These are phyloP conservation scores for Penicillium sp. DNA, from an alignment of 2,329 filamentous ascomycete species.

Conservation along the genomic window DNA sequence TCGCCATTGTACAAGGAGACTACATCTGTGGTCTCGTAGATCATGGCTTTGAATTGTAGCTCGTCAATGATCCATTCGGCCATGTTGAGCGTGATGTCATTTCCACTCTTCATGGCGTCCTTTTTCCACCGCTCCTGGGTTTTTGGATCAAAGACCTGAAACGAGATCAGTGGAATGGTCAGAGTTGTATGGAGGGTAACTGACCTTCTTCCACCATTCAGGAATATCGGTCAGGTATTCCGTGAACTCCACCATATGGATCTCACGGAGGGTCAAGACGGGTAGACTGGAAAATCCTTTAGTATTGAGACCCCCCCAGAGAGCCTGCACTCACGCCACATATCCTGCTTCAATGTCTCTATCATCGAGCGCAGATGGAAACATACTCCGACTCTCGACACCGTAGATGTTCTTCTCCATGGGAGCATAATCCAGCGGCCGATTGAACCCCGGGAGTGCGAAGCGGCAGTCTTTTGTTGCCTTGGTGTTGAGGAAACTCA, in stretches of 20 bases:
- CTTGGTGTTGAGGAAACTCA: conserved; percentile 5
- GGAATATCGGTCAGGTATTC: conserved; percentile 43
- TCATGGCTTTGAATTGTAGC: conserved; percentile 51
- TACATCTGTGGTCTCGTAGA: conserved; percentile 43
- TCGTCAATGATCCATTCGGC: conserved; percentile 47
- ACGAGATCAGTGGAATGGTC: neutral
- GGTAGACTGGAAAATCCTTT: conserved; percentile 23
- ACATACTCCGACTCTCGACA: conserved; percentile 29
- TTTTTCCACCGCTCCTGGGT: conserved; percentile 34
- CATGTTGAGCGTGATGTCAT: conserved; percentile 38
- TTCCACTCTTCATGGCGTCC: conserved; percentile 21
- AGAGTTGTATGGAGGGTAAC: neutral
- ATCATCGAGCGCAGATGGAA: conserved; percentile 36
- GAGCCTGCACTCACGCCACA: conserved; percentile 23
- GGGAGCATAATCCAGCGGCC: conserved; percentile 31
- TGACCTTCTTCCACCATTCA: conserved; percentile 42
- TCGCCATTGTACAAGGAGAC: conserved; percentile 50
- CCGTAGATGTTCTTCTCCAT: conserved; percentile 30
- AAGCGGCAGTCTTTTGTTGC: conserved; percentile 19
- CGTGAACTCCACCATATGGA: conserved; percentile 41
- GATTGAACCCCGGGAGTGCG: conserved; percentile 35
- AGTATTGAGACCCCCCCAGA: neutral
- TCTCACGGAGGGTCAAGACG: conserved; percentile 37
- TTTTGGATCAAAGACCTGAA: conserved; percentile 34
- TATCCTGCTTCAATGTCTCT: conserved; percentile 31